A percentile compares a stretch with the other conserved stretches of the same genome.
These are phyloP conservation scores for Penicillium glabrum DNA, from an alignment of 2,329 filamentous ascomycete species.

Conservation along the genomic window DNA sequence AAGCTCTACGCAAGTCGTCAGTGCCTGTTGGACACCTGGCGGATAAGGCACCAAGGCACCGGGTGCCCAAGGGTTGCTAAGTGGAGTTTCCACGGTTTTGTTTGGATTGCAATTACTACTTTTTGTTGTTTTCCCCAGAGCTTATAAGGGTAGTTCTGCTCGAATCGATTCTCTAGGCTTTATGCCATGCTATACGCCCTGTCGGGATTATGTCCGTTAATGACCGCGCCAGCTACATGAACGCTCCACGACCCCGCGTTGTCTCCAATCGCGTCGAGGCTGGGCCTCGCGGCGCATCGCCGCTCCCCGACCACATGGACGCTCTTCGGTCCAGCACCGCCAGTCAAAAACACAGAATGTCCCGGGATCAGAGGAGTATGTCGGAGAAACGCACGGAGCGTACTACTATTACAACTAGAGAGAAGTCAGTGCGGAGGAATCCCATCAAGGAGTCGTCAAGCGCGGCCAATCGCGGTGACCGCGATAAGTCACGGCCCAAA, in stretches of 20 bases:
- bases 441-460: slow-evolving; percentile 47
- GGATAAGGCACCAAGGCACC: slow-evolving; percentile 17
- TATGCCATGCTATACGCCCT: slow-evolving; percentile 23
- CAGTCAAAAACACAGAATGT: slow-evolving; percentile 31
- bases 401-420: slow-evolving; percentile 59
- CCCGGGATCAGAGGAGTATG: slow-evolving; percentile 35
- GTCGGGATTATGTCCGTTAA: slow-evolving; percentile 39
- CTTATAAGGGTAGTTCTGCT: background rate
- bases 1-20: slow-evolving; percentile 37
- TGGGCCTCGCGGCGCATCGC: slow-evolving; percentile 27
- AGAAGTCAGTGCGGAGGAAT: slow-evolving; percentile 63
- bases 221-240: slow-evolving; percentile 41
- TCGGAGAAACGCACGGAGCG: slow-evolving; percentile 44
- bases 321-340: slow-evolving; percentile 31
- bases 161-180: slow-evolving; percentile 10
- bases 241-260: slow-evolving; percentile 41
- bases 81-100: slow-evolving; percentile 4
- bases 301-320: slow-evolving; percentile 34
- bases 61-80: slow-evolving; percentile 7
- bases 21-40: slow-evolving; percentile 25
- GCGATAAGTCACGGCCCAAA: slow-evolving; percentile 34
- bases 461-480: slow-evolving; percentile 34
- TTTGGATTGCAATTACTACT: slow-evolving; percentile 3
- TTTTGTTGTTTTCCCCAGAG: background rate
- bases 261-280: slow-evolving; percentile 41